Evolutionary conservation across 176 grass and related monocot genomes (phyloP).

Genomic region (Eleusine coracana): DNA sequence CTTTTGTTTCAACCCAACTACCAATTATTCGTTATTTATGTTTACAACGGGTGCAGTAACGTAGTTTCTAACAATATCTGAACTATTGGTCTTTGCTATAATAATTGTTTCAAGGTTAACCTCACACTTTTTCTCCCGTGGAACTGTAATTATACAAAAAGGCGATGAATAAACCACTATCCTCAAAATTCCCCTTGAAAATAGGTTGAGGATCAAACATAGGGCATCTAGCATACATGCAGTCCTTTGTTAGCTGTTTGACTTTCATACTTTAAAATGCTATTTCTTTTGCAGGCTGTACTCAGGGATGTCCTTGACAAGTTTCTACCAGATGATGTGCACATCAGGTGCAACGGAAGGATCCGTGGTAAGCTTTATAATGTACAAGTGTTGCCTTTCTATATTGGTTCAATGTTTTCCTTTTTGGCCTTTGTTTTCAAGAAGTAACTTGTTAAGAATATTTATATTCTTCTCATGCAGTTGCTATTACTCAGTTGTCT

Average conservation of each 20-base stretch:
- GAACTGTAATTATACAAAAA: background rate
- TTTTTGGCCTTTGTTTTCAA: background rate
- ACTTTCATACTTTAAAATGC: slow-evolving; percentile 31
- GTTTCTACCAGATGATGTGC: slow-evolving; percentile 94
- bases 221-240: background rate
- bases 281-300: slow-evolving; percentile 63
- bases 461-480: slow-evolving; percentile 51
- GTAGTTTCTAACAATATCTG: background rate
- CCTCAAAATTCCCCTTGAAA: background rate
- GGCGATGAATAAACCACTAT: background rate
- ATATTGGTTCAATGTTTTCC: background rate
- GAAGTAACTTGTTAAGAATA: slow-evolving; percentile 19
- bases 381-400: slow-evolving; percentile 2
- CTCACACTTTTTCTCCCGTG: background rate
- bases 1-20: background rate
- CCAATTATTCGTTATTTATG: background rate
- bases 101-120: background rate
- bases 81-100: slow-evolving; percentile 18
- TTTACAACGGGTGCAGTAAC: background rate
- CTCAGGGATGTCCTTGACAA: slow-evolving; percentile 74
- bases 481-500: slow-evolving; percentile 85
- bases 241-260: slow-evolving; percentile 14
- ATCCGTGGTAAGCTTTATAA: slow-evolving; percentile 62
- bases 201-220: slow-evolving; percentile 8
- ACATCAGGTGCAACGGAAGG: slow-evolving; percentile 82